Evolutionary conservation across 768 basidiomycete genomes (phyloP).

Genomic region (Pisolithus sp.): DNA sequence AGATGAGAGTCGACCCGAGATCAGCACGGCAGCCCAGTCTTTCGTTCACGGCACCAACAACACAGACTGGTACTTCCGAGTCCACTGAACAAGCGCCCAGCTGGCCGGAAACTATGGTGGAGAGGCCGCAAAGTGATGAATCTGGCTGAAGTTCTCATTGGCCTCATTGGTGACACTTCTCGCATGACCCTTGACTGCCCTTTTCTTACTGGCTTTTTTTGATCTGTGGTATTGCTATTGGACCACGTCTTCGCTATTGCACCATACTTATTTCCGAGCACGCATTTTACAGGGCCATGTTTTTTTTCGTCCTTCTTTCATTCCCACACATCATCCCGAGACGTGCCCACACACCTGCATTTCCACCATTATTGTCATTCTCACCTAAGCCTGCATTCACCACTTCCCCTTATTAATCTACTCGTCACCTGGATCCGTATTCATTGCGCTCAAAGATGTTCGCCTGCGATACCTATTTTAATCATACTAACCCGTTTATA

Average conservation of each 20-base stretch:
- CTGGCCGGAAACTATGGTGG: slow-evolving; percentile 45
- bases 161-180: slow-evolving; percentile 6
- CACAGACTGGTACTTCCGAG: slow-evolving; percentile 50
- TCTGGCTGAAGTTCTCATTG: slow-evolving; percentile 30
- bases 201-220: slow-evolving; percentile 6
- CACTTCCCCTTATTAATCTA: background rate
- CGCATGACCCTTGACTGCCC: slow-evolving; percentile 6
- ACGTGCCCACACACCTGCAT: background rate
- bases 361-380: background rate
- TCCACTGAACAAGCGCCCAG: slow-evolving; percentile 43
- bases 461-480: slow-evolving; percentile 10
- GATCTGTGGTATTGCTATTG: background rate
- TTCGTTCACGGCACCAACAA: slow-evolving; percentile 63
- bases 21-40: slow-evolving; percentile 65
- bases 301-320: slow-evolving; percentile 1
- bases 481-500: slow-evolving; percentile 7
- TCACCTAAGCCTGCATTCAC: background rate
- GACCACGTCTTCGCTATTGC: slow-evolving; percentile 9
- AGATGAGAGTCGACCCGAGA: slow-evolving; percentile 45
- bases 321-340: background rate
- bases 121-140: slow-evolving; percentile 31
- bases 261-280: slow-evolving; percentile 28
- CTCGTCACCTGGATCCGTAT: background rate
- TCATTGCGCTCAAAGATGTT: background rate
- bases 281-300: slow-evolving; percentile 9